Percentiles rank a stretch among this genome's conserved stretches.
Evolutionary conservation across 345 rosid species (phyloP).

Genomic region (Brassica nigra): DNA sequence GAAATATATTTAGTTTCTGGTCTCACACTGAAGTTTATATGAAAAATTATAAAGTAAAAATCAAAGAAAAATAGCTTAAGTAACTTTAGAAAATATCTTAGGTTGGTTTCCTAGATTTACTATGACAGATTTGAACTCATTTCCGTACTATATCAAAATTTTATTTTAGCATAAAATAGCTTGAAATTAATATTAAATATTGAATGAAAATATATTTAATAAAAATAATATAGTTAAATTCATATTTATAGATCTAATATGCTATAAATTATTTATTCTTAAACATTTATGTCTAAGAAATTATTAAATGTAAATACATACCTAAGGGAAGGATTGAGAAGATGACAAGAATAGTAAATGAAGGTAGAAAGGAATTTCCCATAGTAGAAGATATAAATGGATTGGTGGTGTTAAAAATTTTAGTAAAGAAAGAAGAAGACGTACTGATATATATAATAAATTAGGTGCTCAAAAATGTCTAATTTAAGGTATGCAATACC

Average conservation of each 20-base stretch:
- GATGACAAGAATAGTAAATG: not conserved
- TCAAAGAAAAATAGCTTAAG: not conserved
- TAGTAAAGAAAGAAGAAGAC: not conserved
- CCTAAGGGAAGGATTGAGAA: not conserved
- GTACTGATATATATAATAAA: not conserved
- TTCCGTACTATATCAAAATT: not conserved
- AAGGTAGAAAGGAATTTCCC: not conserved
- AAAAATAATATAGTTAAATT: not conserved
- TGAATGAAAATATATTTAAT: not conserved
- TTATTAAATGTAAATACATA: conserved; percentile 1
- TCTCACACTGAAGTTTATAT: not conserved
- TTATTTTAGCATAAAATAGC: not conserved
- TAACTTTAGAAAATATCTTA: too few relatives aligned
- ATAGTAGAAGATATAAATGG: not conserved
- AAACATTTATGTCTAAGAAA: not conserved
- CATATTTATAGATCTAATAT: not conserved
- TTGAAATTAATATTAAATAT: too few relatives aligned
- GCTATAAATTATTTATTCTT: not conserved
- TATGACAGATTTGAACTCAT: not conserved
- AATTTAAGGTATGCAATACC: not conserved
- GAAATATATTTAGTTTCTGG: too few relatives aligned
- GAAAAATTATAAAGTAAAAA: not conserved
- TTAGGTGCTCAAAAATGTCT: not conserved
- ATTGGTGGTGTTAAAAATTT: not conserved
- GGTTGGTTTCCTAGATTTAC: not conserved